These are phyloP conservation scores for Chamaecrista fasciculata DNA, from an alignment of 306 rosid species.

Conservation along the genomic window DNA sequence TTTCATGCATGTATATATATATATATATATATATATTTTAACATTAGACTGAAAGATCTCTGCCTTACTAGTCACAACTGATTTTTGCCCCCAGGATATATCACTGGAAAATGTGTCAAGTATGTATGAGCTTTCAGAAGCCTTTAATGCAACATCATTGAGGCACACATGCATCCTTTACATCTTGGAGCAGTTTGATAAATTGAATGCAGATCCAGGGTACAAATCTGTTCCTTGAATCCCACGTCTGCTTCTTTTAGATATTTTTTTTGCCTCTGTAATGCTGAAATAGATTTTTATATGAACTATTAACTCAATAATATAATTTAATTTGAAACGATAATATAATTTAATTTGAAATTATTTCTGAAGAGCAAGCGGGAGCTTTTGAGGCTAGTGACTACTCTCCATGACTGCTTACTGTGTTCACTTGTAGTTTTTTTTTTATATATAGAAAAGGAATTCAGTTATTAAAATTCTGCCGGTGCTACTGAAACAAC, in stretches of 20 bases:
- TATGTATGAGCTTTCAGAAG: slow-evolving; percentile 89
- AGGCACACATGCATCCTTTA: slow-evolving; percentile 77
- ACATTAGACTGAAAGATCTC: slow-evolving; percentile 13
- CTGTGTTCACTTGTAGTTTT: neutral
- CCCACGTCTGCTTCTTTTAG: neutral
- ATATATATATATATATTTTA: slow-evolving; percentile 29
- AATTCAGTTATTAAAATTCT: slow-evolving; percentile 1
- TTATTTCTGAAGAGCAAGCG: neutral
- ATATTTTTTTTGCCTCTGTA: slow-evolving; percentile 14
- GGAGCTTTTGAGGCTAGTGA: slow-evolving; percentile 17
- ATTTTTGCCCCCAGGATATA: slow-evolving; percentile 53
- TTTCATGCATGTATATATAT: neutral
- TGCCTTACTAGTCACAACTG: slow-evolving; percentile 15
- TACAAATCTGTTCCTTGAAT: slow-evolving; percentile 35
- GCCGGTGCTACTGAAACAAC: neutral
- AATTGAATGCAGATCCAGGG: slow-evolving; percentile 71
- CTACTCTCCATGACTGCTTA: neutral
- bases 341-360: neutral
- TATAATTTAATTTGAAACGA: neutral
- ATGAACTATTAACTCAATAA: neutral
- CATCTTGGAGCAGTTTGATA: slow-evolving; percentile 74
- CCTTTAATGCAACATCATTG: slow-evolving; percentile 75
- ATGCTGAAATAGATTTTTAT: neutral
- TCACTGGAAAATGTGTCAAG: slow-evolving; percentile 72
- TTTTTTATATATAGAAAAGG: neutral